phyloP scores from a whole-genome alignment of 1,284 basidiomycete genomes.

The Microbotryum intermedium region DNA sequence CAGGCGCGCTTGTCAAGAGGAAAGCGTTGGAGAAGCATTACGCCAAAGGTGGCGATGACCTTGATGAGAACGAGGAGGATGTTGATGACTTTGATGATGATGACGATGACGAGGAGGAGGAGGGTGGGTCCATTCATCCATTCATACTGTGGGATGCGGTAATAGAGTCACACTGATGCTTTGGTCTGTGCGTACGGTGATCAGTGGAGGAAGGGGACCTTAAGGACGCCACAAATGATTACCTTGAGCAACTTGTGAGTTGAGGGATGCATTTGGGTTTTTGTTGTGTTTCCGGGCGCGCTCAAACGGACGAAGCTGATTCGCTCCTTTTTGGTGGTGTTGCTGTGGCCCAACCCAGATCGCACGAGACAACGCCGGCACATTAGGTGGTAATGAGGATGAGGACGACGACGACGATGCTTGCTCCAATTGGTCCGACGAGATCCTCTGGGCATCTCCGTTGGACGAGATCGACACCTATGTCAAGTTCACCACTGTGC shows the following conservation, averaged over 20 bases:
- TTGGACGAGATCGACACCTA: constrained; percentile 35
- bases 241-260: constrained; percentile 25
- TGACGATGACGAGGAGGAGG: constrained; percentile 21
- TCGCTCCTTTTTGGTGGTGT: not conserved
- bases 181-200: too few species aligned
- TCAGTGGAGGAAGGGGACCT: constrained; percentile 21
- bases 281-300: not conserved
- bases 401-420: constrained; percentile 24
- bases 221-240: constrained; percentile 20
- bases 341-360: not conserved
- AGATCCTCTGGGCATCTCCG: constrained; percentile 35
- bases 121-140: not conserved
- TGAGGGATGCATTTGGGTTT: constrained; percentile 8
- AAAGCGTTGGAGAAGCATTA: constrained; percentile 12
- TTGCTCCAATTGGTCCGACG: constrained; percentile 32
- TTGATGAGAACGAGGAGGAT: constrained; percentile 24
- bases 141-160: too few species aligned
- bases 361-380: too few species aligned
- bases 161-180: too few species aligned
- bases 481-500: constrained; percentile 27
- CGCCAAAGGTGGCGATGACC: constrained; percentile 11
- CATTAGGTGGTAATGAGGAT: not conserved
- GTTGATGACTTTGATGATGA: constrained; percentile 29
- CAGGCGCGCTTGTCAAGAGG: constrained; percentile 60
- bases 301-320: not conserved